Base-by-base conservation (phyloP, 1,139 yeast genomes). In the Debaryomyces singareniensis region DNA sequence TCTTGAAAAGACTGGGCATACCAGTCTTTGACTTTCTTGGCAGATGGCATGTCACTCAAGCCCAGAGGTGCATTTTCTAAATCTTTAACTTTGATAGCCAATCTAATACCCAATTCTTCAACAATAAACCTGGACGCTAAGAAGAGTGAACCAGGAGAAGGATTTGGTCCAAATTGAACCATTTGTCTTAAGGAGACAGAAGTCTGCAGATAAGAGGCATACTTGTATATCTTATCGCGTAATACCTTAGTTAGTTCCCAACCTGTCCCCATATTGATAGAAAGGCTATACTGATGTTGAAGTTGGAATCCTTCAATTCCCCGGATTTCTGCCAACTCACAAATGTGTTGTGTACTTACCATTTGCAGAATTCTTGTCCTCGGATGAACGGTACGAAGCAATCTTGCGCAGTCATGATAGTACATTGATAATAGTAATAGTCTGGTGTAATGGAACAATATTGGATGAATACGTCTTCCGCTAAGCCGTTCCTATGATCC, bases 1-100 rank as follows among this genome's bases (percentile, higher is more conserved):
- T 86, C 96, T 44, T 85, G 87, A 52, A 86, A 87, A 12, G 91
- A 79, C 53, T 85, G 94, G 2, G 93, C 91, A 49, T 87, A 87
- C 96, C 96, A 87, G 49, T 84, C 78, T 39, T 79, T 73, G 13
- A 87, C 96, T 41, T 78, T 71, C 35, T 71, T 63, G 29, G 91
- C 84, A 3, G 87, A 77, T 1, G 87, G 86, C 75, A 78, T 78
- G 24, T 77, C 67, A 42, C 68, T 70, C 34, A 87, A 66, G 0
- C 86, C 91, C 43, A 78, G 67, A 0, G 96, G 96, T 20, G 93
- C 71, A 26, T 72, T 71, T 29, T 86, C 95, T 35, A 87, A 62
- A 49, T 86, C 96, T 50, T 83, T 79, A 20, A 86, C 95, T 35
- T 94, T 71, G 43, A 83, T 82, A 2, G 96, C 95, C 30, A 86